Evolutionary conservation across 257 asterid genomes (phyloP).

Genomic region (Petunia axillaris): DNA sequence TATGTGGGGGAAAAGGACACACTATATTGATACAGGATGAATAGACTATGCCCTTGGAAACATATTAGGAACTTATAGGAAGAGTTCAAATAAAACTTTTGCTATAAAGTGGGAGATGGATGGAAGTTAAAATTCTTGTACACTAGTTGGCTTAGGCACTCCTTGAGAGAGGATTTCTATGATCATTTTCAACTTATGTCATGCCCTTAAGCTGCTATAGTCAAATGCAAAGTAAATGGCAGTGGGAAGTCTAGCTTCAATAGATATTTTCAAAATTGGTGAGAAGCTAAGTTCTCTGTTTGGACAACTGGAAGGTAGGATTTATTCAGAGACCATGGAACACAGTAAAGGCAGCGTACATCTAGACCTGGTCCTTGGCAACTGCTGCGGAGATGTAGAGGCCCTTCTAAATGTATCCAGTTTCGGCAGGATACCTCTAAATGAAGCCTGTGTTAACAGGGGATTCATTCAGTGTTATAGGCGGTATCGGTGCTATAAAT

Average conservation of each 20-base stretch:
- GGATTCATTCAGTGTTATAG: not conserved
- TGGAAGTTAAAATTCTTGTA: not conserved
- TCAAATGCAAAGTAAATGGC: conserved; percentile 2
- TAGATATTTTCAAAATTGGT: too few relatives aligned
- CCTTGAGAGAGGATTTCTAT: not conserved
- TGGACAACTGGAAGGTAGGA: too few relatives aligned
- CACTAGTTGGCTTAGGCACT: not conserved
- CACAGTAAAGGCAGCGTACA: too few relatives aligned
- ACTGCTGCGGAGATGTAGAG: not conserved
- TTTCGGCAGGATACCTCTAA: not conserved
- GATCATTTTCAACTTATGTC: not conserved
- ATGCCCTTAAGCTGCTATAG: not conserved
- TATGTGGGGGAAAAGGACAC: too few relatives aligned
- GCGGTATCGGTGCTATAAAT: not conserved
- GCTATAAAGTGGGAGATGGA: not conserved
- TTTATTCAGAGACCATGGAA: too few relatives aligned
- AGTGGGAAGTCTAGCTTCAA: conserved; percentile 3
- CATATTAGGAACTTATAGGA: not conserved
- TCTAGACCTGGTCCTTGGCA: not conserved
- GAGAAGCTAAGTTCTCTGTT: too few relatives aligned
- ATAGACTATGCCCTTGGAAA: not conserved
- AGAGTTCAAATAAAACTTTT: not conserved
- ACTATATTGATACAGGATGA: too few relatives aligned
- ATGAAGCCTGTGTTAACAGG: not conserved
- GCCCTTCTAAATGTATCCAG: not conserved